Base-by-base conservation (phyloP, 352 stramenopile species). In the Poterioochromonas sp. region DNA sequence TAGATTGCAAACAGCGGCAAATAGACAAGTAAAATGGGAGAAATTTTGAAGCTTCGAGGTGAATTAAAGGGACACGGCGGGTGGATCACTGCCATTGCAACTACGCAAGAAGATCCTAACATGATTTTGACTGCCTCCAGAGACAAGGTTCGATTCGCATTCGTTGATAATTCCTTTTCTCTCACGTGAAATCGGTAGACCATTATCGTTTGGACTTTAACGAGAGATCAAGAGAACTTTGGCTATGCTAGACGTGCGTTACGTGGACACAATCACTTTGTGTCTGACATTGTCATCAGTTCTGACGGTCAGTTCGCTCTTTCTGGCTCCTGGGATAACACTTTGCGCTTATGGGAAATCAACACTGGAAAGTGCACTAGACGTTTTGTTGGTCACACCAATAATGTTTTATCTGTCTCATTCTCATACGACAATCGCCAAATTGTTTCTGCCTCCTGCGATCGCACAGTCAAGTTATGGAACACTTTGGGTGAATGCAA, bases 391-490 rank as follows among this genome's bases (percentile, higher is more conserved):
- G 96, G 95, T 83, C 96, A 99, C 91, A 91, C 93, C 76, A 99
- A 99, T 92, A 96, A 99, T 87, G 96, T 99, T 64, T 88, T 99
- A n/a, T 98, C 91, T 53, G 96, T 99, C 29, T 94, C 96, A 32
- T 99, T 99, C 88, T 97, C 90, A 81, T 91, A 92, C 22, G 94
- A 98, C 89, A 99, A 98, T 89, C 37, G 96, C 86, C 96, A 99
- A 87, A 99, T 99, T 85, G 93, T 99, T 47, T 98, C 93, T 71
- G 95, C 92, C 81, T 98, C 94, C 80, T 93, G 96, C 82, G 96
- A 99, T 89, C 97, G 96, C 88, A 97, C 93, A 76, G 97, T 99
- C 86, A 99, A 99, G 91, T 87, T 99, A 51, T 99, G 96, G 96
- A 99, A 99, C 91, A 99, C 96, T 32, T 87, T 99, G 69, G 95